These are phyloP conservation scores for Annulohypoxylon nitens DNA, from an alignment of 495 filamentous ascomycete species.

Conservation along the genomic window DNA sequence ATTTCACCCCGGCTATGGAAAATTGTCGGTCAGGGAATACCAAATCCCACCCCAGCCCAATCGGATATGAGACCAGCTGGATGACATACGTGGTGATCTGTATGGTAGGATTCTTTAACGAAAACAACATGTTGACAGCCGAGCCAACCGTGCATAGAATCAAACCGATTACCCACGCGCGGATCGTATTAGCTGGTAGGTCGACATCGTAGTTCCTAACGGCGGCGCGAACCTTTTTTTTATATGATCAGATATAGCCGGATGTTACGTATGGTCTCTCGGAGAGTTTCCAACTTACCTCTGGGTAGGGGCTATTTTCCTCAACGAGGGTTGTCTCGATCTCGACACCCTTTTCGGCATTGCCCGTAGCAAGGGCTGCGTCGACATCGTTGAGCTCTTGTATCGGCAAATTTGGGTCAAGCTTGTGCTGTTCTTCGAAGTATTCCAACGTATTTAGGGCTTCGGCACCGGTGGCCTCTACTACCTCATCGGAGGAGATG, in stretches of 20 bases:
- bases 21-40: slow-evolving; percentile 69
- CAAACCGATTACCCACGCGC: slow-evolving; percentile 79
- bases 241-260: slow-evolving; percentile 53
- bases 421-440: slow-evolving; percentile 72
- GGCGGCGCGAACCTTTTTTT: slow-evolving; percentile 69
- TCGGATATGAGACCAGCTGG: slow-evolving; percentile 76
- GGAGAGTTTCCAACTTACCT: slow-evolving; percentile 58
- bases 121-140: slow-evolving; percentile 77
- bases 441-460: slow-evolving; percentile 55
- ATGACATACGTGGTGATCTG: slow-evolving; percentile 75
- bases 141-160: slow-evolving; percentile 72
- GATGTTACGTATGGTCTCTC: slow-evolving; percentile 20
- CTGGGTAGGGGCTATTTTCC: slow-evolving; percentile 78
- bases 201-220: slow-evolving; percentile 76
- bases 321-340: slow-evolving; percentile 69
- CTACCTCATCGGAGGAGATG: slow-evolving; percentile 40
- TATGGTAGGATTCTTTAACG: slow-evolving; percentile 73
- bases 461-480: slow-evolving; percentile 44
- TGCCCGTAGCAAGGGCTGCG: slow-evolving; percentile 66
- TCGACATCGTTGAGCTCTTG: slow-evolving; percentile 73
- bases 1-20: slow-evolving; percentile 69
- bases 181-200: slow-evolving; percentile 74
- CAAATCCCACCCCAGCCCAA: slow-evolving; percentile 70
- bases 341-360: slow-evolving; percentile 66
- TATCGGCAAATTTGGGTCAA: slow-evolving; percentile 77